These are phyloP conservation scores for Metschnikowia aberdeeniae DNA, from an alignment of 805 yeast genomes.

Conservation along the genomic window DNA sequence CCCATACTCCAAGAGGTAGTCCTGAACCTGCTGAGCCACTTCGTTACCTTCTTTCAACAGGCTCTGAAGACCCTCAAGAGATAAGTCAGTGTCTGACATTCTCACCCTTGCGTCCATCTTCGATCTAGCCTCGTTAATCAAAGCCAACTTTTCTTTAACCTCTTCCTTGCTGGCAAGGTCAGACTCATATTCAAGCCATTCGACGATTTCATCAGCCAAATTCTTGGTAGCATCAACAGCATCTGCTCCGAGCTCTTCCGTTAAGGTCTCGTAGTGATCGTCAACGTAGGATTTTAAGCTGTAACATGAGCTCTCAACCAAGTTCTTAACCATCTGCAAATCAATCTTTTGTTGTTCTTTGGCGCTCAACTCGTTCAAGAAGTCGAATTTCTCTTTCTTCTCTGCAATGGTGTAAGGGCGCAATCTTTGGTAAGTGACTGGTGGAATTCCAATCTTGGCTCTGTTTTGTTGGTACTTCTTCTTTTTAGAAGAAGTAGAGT, in stretches of 20 bases:
- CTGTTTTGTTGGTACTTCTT: conserved; percentile 17
- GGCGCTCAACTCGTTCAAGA: conserved; percentile 48
- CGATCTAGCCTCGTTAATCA: conserved; percentile 17
- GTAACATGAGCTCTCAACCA: conserved; percentile 71
- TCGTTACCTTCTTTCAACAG: conserved; percentile 42
- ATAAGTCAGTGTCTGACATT: conserved; percentile 45
- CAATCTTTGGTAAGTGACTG: conserved; percentile 43
- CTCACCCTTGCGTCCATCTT: conserved; percentile 34
- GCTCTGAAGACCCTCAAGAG: conserved; percentile 40
- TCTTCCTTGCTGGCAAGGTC: conserved; percentile 42
- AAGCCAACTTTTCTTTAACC: conserved; percentile 23
- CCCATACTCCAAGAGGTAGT: conserved; percentile 41
- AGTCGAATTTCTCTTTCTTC: conserved; percentile 42
- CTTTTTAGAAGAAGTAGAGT: conserved; percentile 20
- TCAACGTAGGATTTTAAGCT: conserved; percentile 58
- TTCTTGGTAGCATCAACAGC: conserved; percentile 28
- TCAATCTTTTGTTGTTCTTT: conserved; percentile 53
- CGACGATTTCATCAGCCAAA: conserved; percentile 48
- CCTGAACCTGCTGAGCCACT: conserved; percentile 41
- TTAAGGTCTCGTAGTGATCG: conserved; percentile 42
- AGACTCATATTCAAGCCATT: conserved; percentile 77
- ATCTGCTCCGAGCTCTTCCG: conserved; percentile 36
- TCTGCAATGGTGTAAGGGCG: conserved; percentile 34
- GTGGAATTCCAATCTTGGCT: conserved; percentile 31
- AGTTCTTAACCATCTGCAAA: conserved; percentile 59